phyloP scores from a whole-genome alignment of 495 filamentous ascomycete species.

The Penicillium roqueforti region DNA sequence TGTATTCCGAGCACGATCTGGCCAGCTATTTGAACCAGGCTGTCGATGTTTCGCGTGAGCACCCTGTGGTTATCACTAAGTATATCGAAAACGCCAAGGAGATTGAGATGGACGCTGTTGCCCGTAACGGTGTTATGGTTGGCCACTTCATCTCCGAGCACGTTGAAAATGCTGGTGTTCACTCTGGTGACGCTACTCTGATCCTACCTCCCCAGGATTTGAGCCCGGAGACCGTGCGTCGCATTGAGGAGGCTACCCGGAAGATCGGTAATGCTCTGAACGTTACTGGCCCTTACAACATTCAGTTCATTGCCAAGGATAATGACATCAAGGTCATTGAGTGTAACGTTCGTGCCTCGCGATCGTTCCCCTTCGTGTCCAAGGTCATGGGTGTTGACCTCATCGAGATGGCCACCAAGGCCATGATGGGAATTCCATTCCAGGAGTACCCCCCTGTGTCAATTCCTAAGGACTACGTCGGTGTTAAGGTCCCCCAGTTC shows the following conservation, averaged over 20 bases:
- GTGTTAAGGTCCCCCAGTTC: conserved; percentile 98
- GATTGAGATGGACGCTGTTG: conserved; percentile 96
- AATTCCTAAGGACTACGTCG: conserved; percentile 78
- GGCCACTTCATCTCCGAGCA: conserved; percentile 95
- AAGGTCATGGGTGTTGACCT: conserved; percentile 98
- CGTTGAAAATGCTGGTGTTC: conserved; percentile 94
- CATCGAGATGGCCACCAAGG: conserved; percentile 98
- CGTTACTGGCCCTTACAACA: conserved; percentile 96
- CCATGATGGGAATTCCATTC: conserved; percentile 83
- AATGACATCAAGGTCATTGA: conserved; percentile 99
- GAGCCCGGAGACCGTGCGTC: conserved; percentile 77
- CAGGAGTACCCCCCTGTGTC: conserved; percentile 71
- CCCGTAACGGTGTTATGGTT: conserved; percentile 79
- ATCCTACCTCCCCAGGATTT: conserved; percentile 97
- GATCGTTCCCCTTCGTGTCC: conserved; percentile 96
- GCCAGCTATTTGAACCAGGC: conserved; percentile 89
- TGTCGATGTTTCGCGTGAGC: conserved; percentile 86
- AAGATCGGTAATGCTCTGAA: conserved; percentile 96
- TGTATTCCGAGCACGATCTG: conserved; percentile 84
- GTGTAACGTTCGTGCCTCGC: conserved; percentile 93
- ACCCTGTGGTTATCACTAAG: conserved; percentile 98
- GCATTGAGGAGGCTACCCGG: conserved; percentile 90
- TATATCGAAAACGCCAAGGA: conserved; percentile 98
- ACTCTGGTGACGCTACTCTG: conserved; percentile 95
- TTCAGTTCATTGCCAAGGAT: conserved; percentile 99